Percentiles rank a stretch among this genome's conserved stretches.
Evolutionary conservation across 257 asterid species (phyloP).

Genomic region (Primulina tabacum): DNA sequence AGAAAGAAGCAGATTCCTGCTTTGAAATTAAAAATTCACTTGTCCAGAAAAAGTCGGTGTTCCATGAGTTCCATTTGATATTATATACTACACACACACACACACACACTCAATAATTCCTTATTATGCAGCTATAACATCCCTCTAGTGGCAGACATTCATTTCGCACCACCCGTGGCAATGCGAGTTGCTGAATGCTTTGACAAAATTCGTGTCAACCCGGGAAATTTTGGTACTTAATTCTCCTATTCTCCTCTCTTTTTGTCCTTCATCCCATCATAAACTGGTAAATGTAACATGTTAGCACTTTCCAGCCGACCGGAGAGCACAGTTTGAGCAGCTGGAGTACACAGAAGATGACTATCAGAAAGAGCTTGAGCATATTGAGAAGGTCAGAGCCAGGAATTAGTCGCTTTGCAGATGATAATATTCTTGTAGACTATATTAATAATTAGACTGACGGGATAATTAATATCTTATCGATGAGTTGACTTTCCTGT

Average conservation of each 20-base stretch:
- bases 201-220: slow-evolving; percentile 96
- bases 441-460: neutral
- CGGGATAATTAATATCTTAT: neutral
- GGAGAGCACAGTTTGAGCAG: slow-evolving; percentile 94
- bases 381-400: slow-evolving; percentile 73
- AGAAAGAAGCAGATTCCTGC: slow-evolving; percentile 97
- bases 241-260: slow-evolving; percentile 9
- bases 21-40: slow-evolving; percentile 84
- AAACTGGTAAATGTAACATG: slow-evolving; percentile 9
- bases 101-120: slow-evolving; percentile 12
- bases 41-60: slow-evolving; percentile 86
- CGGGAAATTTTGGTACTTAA: slow-evolving; percentile 89
- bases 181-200: slow-evolving; percentile 95
- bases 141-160: slow-evolving; percentile 98
- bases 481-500: neutral
- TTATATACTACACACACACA: too few species aligned
- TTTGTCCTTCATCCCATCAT: neutral
- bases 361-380: slow-evolving; percentile 96
- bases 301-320: slow-evolving; percentile 71
- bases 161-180: slow-evolving; percentile 96
- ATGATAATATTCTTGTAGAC: too few species aligned
- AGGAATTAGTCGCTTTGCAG: slow-evolving; percentile 5
- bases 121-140: slow-evolving; percentile 62
- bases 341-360: slow-evolving; percentile 95
- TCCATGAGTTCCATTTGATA: neutral